Conservation (phyloP, 495 filamentous ascomycete genomes). For the Daldinia concentrica region DNA sequence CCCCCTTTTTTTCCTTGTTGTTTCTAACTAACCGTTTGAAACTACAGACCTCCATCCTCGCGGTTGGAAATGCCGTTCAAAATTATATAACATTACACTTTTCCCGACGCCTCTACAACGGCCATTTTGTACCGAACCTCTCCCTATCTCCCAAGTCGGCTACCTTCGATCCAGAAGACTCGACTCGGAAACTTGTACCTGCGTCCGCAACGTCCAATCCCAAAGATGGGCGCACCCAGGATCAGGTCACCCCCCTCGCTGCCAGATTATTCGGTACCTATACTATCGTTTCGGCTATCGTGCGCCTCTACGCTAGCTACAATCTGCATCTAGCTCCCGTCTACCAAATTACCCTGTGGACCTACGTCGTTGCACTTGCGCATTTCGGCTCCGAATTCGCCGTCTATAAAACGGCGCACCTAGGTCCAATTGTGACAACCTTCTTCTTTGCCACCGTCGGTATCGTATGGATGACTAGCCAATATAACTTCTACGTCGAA, state of each 20-base stretch:
- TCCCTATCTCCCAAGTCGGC: constrained; percentile 45
- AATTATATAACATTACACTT: constrained; percentile 77
- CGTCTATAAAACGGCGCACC: constrained; percentile 74
- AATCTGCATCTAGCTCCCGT: constrained; percentile 73
- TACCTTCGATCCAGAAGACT: constrained; percentile 57
- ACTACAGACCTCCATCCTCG: constrained; percentile 74
- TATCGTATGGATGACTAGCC: constrained; percentile 82
- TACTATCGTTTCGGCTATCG: constrained; percentile 77
- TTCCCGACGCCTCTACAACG: constrained; percentile 79
- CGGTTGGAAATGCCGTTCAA: constrained; percentile 83
- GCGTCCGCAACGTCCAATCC: constrained; percentile 53
- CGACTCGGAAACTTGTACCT: constrained; percentile 53
- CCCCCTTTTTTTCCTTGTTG: neutral
- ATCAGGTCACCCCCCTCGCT: constrained; percentile 74
- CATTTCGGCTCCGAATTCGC: constrained; percentile 89
- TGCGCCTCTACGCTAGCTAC: constrained; percentile 88
- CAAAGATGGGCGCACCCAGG: constrained; percentile 57
- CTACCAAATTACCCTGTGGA: constrained; percentile 83
- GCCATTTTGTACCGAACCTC: constrained; percentile 57
- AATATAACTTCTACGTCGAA: constrained; percentile 71
- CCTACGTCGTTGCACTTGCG: constrained; percentile 77
- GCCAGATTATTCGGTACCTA: constrained; percentile 91
- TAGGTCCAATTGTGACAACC: constrained; percentile 76
- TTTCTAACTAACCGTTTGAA: constrained; percentile 4
- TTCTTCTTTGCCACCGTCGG: constrained; percentile 75